These are phyloP conservation scores for Paralagenidium karlingii DNA, from an alignment of 352 stramenopile species.

Conservation along the genomic window DNA sequence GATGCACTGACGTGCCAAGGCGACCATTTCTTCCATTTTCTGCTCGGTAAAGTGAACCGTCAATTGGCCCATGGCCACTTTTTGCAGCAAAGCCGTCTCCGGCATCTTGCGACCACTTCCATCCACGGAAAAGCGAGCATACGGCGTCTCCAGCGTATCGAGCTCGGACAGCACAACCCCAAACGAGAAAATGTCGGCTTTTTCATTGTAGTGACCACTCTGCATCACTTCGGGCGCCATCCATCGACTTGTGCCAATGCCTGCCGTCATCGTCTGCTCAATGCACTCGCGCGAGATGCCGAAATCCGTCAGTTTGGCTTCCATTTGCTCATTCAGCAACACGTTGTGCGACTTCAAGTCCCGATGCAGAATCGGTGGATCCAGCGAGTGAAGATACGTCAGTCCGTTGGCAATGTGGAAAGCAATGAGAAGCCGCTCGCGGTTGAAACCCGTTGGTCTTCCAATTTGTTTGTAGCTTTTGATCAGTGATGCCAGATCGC, in stretches of 20 bases:
- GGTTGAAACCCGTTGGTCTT: conserved; percentile 22
- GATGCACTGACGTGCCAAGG: conserved; percentile 3
- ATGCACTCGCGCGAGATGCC: conserved; percentile 47
- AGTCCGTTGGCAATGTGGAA: conserved; percentile 54
- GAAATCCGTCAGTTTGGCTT: conserved; percentile 64
- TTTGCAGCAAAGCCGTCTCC: conserved; percentile 70
- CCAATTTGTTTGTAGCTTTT: conserved; percentile 16
- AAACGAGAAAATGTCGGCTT: conserved; percentile 69
- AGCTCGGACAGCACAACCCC: conserved; percentile 66
- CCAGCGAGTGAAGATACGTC: conserved; percentile 57
- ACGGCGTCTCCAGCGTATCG: conserved; percentile 56
- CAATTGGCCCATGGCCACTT: conserved; percentile 68
- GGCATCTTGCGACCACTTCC: conserved; percentile 47
- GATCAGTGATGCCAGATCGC: conserved; percentile 44
- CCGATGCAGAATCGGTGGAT: conserved; percentile 53
- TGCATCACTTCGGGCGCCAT: conserved; percentile 56
- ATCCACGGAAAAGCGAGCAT: conserved; percentile 43
- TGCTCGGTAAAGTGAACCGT: conserved; percentile 59
- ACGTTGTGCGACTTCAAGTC: conserved; percentile 70
- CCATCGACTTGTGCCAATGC: conserved; percentile 62
- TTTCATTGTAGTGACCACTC: conserved; percentile 62
- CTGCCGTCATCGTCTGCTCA: conserved; percentile 71
- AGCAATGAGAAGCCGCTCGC: conserved; percentile 35
- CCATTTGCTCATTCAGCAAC: conserved; percentile 38
- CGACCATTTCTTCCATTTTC: conserved; percentile 18